phyloP scores from a whole-genome alignment of 306 rosid genomes.

The Erythrophleum fordii region DNA sequence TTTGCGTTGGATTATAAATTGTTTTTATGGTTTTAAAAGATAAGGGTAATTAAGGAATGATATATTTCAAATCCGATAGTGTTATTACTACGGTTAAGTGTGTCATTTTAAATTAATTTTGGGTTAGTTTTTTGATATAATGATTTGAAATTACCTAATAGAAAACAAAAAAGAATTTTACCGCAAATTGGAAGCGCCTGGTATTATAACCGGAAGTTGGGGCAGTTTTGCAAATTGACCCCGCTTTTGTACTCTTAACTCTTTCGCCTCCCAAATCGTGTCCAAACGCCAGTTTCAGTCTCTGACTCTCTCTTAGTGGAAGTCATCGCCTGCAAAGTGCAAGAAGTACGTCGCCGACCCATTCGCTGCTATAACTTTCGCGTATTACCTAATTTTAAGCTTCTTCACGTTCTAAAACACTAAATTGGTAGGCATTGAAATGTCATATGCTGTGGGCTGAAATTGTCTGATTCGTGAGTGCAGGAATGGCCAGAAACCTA shows the following conservation, averaged over 20 bases:
- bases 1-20: no score
- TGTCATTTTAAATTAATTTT: no score
- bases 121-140: no score
- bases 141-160: no score
- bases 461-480: slow-evolving; percentile 40
- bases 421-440: background rate
- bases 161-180: no score
- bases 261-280: background rate
- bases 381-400: background rate
- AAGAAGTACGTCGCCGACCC: slow-evolving; percentile 36
- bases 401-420: slow-evolving; percentile 24
- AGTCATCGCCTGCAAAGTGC: slow-evolving; percentile 56
- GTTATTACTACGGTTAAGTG: no score
- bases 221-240: background rate
- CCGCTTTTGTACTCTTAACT: no score
- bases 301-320: slow-evolving; percentile 18
- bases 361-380: background rate
- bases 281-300: background rate
- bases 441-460: slow-evolving; percentile 26
- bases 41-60: no score
- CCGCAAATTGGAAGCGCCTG: no score
- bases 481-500: slow-evolving; percentile 78
- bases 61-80: no score
- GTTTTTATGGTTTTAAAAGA: no score
- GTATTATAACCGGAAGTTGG: background rate